Conservation (phyloP, 192 early-diverging fungal genomes). For the Coemansia sp. region DNA sequence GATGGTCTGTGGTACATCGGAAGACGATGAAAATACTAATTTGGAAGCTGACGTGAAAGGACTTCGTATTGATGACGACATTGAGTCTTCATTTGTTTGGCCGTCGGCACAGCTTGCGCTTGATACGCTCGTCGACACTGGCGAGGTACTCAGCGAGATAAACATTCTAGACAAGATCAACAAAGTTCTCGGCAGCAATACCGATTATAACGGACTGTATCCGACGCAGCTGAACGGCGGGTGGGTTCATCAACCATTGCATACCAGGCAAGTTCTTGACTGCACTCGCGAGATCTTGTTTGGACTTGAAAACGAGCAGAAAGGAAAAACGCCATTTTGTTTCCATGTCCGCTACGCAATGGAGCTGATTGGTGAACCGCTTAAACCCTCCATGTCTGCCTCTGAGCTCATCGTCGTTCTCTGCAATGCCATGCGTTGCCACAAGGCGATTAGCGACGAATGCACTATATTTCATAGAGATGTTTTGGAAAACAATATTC, state of each 20-base stretch:
- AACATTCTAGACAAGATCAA: neutral
- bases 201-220: neutral
- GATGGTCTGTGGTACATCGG: neutral
- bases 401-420: conserved; percentile 4
- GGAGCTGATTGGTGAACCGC: neutral
- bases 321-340: conserved; percentile 1
- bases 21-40: neutral
- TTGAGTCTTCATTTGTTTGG: neutral
- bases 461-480: conserved; percentile 6
- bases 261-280: neutral
- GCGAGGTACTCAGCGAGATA: neutral
- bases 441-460: neutral
- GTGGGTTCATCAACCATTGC: conserved; percentile 1
- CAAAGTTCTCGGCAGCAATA: neutral
- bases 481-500: conserved; percentile 9
- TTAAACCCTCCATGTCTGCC: neutral
- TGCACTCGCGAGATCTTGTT: conserved; percentile 1
- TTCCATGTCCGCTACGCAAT: conserved; percentile 11
- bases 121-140: neutral
- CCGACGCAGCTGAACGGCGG: neutral
- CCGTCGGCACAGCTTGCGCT: neutral
- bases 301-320: neutral
- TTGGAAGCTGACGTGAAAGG: too few relatives aligned
- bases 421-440: conserved; percentile 4
- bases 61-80: neutral